Evolutionary conservation across 2,329 filamentous ascomycete genomes (phyloP), one percentile per base, ranked within the genome.

Genomic region (Fusarium concolor): DNA sequence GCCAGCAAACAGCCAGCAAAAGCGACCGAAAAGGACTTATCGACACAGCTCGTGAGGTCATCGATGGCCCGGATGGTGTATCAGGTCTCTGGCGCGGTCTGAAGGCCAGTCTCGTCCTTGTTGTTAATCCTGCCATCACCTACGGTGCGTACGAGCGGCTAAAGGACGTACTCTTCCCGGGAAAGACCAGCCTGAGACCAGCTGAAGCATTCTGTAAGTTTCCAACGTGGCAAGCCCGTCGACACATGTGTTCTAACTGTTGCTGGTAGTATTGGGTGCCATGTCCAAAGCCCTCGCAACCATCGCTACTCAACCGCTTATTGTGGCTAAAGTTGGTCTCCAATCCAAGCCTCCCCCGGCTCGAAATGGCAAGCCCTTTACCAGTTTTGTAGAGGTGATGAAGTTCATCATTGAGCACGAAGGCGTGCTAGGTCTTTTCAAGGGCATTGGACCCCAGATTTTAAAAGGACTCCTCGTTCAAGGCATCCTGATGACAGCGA

Each of bases 401-500:
- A 85, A 85, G 65, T 98, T 96, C 78, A 97, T 99, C 71, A 82
- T 97, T 56, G 84, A 97, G 75, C 90, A 97, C 65, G 96, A 99
- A 77, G 96, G 96, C 5, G 78, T 87, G 1, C 74, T 90, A 14
- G 91, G 91, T n/a, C 85, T 99, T 2, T 99, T 98, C 85, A 99
- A 99, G 83, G 96, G 96, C 41, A 97, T 99, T 71, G 94, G 89
- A 0, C 96, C 96, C 5, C 96, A 99, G 79, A 92, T 99, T 51
- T 80, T 94, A 61, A 99, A 99, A 81, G 96, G 96, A 2, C 81
- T 99, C 52, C 78, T 99, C 47, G 96, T 99, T 4, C 96, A 99
- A 77, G 96, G 96, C 49, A 89, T 99, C 56, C 84, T 99, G 38
- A 99, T 99, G 96, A 99, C 97, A 94, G 96, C 94, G 46, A 99